Base-by-base conservation (phyloP, 1,284 basidiomycete genomes). In the Cryptococcus sp. region DNA sequence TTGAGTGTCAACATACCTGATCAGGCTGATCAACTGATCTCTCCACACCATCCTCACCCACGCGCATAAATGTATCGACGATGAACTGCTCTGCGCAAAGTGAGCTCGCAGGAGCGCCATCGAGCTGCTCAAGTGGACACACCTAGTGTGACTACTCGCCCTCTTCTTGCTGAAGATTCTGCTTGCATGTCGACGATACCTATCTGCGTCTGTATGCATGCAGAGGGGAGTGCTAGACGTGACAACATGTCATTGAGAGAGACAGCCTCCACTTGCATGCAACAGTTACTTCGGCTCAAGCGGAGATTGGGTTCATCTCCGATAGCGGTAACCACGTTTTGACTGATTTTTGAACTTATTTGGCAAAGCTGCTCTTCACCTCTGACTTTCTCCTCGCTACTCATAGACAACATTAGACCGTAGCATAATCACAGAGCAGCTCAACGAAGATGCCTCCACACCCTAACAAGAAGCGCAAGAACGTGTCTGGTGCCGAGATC, bases 51-150 rank as follows among this genome's bases (percentile, higher is more conserved):
- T 68, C 60, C 0, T 70, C 61, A 11, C 69, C 70, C 3, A 76
- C 58, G 5, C 58, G 61, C 0, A 64, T 73, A 62, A 79, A 76
- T 0, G 71, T 75, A 52, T 79, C 77, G 51, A 77, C 69, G 55
- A 78, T 76, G 58, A 77, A 74, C 30, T 67, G 65, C 47, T 77
- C 75, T 73, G 54, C 35, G 17, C 7, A 23, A 35, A 3, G 30
- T 35, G 30, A 35, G 30, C 30, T 35, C 30, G 30, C 30, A 35
- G 30, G 10, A 35, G 13, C 30, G 10, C 7, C 5, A 5, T 13
- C 8, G 13, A 35, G 13, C 13, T 35, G 30, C 7, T 35, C 30
- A 10, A 5, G 8, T 35, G 5, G 30, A 35, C 57, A 27, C 22
- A 61, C 59, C 59, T n/a, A 61, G 51, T 11, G 59, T 56, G 6